Evolutionary conservation across 164 flowering plant genomes (phyloP).

Genomic region (Vitis rotundifolia): DNA sequence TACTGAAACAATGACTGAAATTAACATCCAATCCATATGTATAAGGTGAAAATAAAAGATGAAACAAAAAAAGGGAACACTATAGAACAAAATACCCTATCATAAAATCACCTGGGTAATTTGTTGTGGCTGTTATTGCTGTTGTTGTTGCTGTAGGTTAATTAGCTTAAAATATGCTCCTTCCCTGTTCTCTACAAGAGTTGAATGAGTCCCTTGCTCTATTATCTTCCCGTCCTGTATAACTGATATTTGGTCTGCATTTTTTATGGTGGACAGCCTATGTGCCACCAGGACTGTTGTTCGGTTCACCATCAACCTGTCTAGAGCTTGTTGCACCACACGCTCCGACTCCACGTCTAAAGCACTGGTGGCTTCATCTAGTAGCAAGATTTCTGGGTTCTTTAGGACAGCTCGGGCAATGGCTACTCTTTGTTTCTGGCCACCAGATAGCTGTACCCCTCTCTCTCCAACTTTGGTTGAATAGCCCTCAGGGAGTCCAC

Average conservation of each 20-base stretch:
- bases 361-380: slow-evolving; percentile 98
- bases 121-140: slow-evolving; percentile 10
- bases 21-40: too few relatives aligned
- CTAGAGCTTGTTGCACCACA: slow-evolving; percentile 85
- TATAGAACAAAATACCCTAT: not conserved
- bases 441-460: slow-evolving; percentile 95
- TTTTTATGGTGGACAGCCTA: slow-evolving; percentile 83
- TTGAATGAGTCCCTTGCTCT: slow-evolving; percentile 83
- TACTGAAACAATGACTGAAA: too few relatives aligned
- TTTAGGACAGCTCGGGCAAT: slow-evolving; percentile 90
- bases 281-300: slow-evolving; percentile 94
- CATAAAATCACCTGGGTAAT: not conserved
- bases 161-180: slow-evolving; percentile 79
- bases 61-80: not conserved
- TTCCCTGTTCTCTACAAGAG: slow-evolving; percentile 55
- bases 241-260: slow-evolving; percentile 84
- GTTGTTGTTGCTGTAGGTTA: slow-evolving; percentile 76
- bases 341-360: slow-evolving; percentile 91
- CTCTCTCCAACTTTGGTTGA: slow-evolving; percentile 89
- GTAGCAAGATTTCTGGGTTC: slow-evolving; percentile 81
- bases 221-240: slow-evolving; percentile 83
- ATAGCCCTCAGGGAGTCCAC: slow-evolving; percentile 90
- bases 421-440: slow-evolving; percentile 92
- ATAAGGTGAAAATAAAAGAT: not conserved
- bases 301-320: slow-evolving; percentile 76